Base-by-base conservation (phyloP, 2,329 filamentous ascomycete genomes). In the Leptographium wingfieldii region DNA sequence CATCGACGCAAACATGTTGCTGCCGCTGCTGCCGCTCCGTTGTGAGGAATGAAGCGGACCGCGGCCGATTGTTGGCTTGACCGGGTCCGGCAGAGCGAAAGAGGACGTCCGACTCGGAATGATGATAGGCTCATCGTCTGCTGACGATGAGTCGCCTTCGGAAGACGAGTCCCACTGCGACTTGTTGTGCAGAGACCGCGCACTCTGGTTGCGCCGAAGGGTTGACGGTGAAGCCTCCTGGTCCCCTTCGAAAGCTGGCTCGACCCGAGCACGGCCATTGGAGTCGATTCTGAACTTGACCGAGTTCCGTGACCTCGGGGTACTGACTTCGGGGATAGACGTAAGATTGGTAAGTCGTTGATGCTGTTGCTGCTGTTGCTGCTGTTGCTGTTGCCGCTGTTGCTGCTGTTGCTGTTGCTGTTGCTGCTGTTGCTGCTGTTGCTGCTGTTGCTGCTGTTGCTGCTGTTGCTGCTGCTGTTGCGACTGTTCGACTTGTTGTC, bases 261-360 rank as follows among this genome's bases (percentile, higher is more conserved):
- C 80, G 10, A 81, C 79, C 38, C 78, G 75, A 16, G 81, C 81
- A 59, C 81, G 76, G 27, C 83, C 83, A 58, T 78, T 77, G n/a
- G 80, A 75, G 66, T 85, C 83, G 62, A 86, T 84, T 19, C 77
- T 83, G 63, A 86, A 83, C 65, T 80, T 82, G 7, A 86, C 81
- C 51, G 82, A 79, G 1, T 81, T 78, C 49, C 80, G 75, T 46
- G 76, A 75, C 57, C 74, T 72, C 1, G 76, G 71, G 14, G 59
- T 62, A 55, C 57, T 60, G 29, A 59, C 62, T 51, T 86, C 83
- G 0, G 82, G 81, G 35, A 86, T 85, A 1, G 82, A 82, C 0
- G 75, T 77, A 14, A 83, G 70, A 59, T 77, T 77, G 3, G 79
- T 75, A 7, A 82, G 68, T 14, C 79, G 76, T 54, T 76, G 73